These are phyloP conservation scores for Copromyces sp. DNA, from an alignment of 495 filamentous ascomycete genomes.

Conservation along the genomic window DNA sequence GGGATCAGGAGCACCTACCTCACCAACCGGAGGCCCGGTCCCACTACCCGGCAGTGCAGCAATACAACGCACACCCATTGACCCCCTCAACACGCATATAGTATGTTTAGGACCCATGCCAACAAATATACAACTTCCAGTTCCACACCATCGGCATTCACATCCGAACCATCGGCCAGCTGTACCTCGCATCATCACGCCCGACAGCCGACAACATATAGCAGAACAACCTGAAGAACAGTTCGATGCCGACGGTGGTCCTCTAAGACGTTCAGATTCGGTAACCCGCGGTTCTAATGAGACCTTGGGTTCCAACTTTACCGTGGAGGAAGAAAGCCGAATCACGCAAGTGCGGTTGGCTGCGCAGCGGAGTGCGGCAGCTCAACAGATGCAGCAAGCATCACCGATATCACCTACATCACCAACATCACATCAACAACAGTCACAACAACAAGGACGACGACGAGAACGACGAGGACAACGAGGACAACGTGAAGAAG, in stretches of 20 bases:
- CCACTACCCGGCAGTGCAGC: constrained; percentile 20
- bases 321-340: constrained; percentile 33
- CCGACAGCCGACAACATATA: constrained; percentile 12
- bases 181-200: constrained; percentile 27
- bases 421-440: neutral
- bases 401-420: neutral
- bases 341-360: constrained; percentile 11
- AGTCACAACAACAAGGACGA: neutral
- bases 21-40: constrained; percentile 14
- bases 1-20: constrained; percentile 20
- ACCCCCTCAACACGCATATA: constrained; percentile 30
- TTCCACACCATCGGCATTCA: constrained; percentile 21
- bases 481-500: neutral
- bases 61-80: constrained; percentile 37
- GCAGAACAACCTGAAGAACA: neutral
- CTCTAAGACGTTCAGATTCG: constrained; percentile 9
- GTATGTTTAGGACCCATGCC: constrained; percentile 43
- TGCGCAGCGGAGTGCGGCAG: neutral
- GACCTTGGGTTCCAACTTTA: constrained; percentile 43
- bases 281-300: constrained; percentile 25
- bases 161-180: constrained; percentile 19
- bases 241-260: neutral
- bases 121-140: constrained; percentile 33
- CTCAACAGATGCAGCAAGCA: neutral
- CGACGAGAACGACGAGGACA: neutral